A percentile compares a stretch with the other conserved stretches of the same genome.
These are phyloP conservation scores for Ogataea hybrid DNA, from an alignment of 1,139 yeast species.

Conservation along the genomic window DNA sequence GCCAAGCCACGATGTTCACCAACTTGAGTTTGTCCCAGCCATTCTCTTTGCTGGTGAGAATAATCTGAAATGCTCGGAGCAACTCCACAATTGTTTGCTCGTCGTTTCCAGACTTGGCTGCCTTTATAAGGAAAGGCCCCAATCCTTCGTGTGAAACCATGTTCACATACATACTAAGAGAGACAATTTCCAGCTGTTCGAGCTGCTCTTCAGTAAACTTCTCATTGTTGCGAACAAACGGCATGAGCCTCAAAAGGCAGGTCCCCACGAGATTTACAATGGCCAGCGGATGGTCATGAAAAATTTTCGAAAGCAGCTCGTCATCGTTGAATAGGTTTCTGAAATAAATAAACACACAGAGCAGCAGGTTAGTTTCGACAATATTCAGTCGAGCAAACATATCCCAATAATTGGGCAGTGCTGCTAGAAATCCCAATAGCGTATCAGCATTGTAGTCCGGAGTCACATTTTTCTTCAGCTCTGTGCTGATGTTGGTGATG, in stretches of 20 bases:
- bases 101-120: conserved; percentile 19
- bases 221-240: neutral
- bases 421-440: conserved; percentile 5
- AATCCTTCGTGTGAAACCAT: conserved; percentile 38
- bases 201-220: conserved; percentile 3
- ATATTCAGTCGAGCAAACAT: neutral
- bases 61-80: conserved; percentile 38
- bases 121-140: conserved; percentile 31
- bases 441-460: conserved; percentile 5
- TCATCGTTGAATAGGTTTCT: conserved; percentile 14
- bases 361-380: conserved; percentile 4
- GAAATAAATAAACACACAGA: conserved; percentile 17
- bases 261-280: conserved; percentile 8
- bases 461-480: conserved; percentile 1
- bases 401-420: conserved; percentile 4
- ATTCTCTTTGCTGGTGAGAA: conserved; percentile 45
- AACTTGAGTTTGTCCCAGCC: conserved; percentile 54
- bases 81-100: conserved; percentile 23
- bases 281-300: conserved; percentile 6
- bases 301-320: conserved; percentile 5
- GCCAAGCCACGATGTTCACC: conserved; percentile 56
- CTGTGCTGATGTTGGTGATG: conserved; percentile 12
- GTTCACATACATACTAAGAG: conserved; percentile 22
- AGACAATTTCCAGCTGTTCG: conserved; percentile 14
- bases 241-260: neutral